Base-by-base conservation (phyloP, 2,329 filamentous ascomycete genomes). In the Microsporum audouinii region DNA sequence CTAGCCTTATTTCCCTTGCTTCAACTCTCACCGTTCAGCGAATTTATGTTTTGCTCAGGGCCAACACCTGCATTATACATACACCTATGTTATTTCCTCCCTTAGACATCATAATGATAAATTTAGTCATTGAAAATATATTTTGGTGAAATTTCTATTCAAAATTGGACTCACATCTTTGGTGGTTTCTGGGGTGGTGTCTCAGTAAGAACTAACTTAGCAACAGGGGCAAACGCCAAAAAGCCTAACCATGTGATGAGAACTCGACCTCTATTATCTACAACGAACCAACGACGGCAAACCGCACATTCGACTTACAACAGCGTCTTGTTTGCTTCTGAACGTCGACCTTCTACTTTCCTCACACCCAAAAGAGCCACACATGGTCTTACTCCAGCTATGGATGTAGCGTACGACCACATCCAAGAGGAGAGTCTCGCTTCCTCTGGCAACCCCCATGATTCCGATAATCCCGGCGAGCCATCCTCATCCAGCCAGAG, bases 321-420 rank as follows among this genome's bases (percentile, higher is more conserved):
- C 39, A n/a, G 17, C 17, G 1, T 23, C 17, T 23, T 23, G 17
- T 23, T 23, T 53, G 2, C 33, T 36, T 31, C 33, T 38, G 6
- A 5, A 14, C 17, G 23, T 33, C 33, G 10, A 33, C 36, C 10
- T 43, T 33, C 33, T 6, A 23, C 10, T 55, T 57, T 39, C 29
- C 17, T n/a, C 14, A 27, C 17, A 1, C 38, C 27, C 5, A 29
- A 31, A 12, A 39, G 43, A 27, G 36, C 41, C 36, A 7, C 55
- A n/a, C 34, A 57, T 57, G 55, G 55, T 39, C 27, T 29, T 33
- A 36, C 39, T n/a, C 17, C 27, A 39, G 60, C 36, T 58, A 97
- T 99, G 94, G 94, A 99, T 83, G 81, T 95, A 71, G 91, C 91
- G 51, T 99, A 97, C 82, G 94, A 99, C 71, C 91, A 96, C 75